These are phyloP conservation scores for Taiozyma sp. DNA, from an alignment of 1,139 yeast genomes.

Conservation along the genomic window DNA sequence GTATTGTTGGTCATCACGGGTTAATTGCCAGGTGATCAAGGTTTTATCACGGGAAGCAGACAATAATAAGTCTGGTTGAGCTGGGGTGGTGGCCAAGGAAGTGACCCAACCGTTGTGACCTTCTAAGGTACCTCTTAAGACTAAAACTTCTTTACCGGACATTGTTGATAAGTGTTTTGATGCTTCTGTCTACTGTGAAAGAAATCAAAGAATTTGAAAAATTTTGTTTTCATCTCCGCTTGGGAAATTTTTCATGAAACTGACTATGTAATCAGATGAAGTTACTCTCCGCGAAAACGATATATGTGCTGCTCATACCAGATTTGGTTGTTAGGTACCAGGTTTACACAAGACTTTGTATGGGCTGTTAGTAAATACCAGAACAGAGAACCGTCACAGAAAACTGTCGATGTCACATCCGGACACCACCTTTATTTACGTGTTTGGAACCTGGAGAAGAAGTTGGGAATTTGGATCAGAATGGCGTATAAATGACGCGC, in stretches of 20 bases:
- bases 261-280: not conserved
- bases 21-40: slow-evolving; percentile 97
- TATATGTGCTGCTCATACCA: not conserved
- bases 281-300: not conserved
- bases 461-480: not conserved
- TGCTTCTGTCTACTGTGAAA: not conserved
- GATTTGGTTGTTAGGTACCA: not conserved
- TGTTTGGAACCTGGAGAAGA: too few relatives aligned
- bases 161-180: slow-evolving; percentile 30
- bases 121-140: slow-evolving; percentile 99
- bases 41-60: slow-evolving; percentile 99
- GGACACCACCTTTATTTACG: not conserved
- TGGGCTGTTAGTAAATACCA: not conserved
- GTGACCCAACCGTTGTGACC: slow-evolving; percentile 97
- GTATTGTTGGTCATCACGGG: slow-evolving; percentile 95
- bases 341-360: not conserved
- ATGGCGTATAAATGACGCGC: not conserved
- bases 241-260: too few relatives aligned
- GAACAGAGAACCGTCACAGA: not conserved
- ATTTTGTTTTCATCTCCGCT: not conserved
- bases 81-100: slow-evolving; percentile 96
- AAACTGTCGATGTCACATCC: not conserved
- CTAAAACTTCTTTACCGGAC: slow-evolving; percentile 90
- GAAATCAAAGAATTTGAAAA: not conserved
- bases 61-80: slow-evolving; percentile 96